These are phyloP conservation scores for Huntiella bhutanensis DNA, from an alignment of 2,329 filamentous ascomycete species.

Conservation along the genomic window DNA sequence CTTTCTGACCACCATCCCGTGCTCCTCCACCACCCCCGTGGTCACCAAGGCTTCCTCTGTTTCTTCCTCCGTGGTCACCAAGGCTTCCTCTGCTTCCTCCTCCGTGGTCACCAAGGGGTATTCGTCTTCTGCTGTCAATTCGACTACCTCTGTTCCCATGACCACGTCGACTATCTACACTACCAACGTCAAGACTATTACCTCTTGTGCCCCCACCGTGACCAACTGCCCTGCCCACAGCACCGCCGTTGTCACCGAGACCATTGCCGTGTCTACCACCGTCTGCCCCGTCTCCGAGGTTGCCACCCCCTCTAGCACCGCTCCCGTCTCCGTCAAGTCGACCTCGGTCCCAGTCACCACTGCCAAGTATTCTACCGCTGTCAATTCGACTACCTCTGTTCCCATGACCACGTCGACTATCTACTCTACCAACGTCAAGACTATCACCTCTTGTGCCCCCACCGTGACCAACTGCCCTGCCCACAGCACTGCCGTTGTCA, in stretches of 20 bases:
- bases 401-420: constrained; percentile 16
- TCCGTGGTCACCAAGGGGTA: too few relatives aligned
- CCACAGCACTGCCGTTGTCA: constrained; percentile 20
- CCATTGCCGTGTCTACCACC: constrained; percentile 8
- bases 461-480: constrained; percentile 22
- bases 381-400: background rate
- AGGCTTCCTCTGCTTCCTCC: too few relatives aligned
- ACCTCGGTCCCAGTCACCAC: background rate
- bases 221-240: constrained; percentile 21
- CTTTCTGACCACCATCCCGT: background rate
- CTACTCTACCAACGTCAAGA: constrained; percentile 24
- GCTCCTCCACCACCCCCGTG: background rate
- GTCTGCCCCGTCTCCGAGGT: constrained; percentile 12
- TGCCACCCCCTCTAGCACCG: background rate
- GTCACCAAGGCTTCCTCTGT: background rate
- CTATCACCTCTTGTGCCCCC: constrained; percentile 37
- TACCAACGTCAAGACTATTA: constrained; percentile 29
- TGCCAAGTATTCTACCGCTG: background rate
- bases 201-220: constrained; percentile 30
- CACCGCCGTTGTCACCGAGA: constrained; percentile 21
- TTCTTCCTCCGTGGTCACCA: too few relatives aligned
- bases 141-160: background rate
- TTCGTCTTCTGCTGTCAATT: background rate
- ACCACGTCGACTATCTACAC: constrained; percentile 20
- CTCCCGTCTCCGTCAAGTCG: background rate